These are phyloP conservation scores for Excoecaria agallocha DNA, from an alignment of 345 rosid species.

Conservation along the genomic window DNA sequence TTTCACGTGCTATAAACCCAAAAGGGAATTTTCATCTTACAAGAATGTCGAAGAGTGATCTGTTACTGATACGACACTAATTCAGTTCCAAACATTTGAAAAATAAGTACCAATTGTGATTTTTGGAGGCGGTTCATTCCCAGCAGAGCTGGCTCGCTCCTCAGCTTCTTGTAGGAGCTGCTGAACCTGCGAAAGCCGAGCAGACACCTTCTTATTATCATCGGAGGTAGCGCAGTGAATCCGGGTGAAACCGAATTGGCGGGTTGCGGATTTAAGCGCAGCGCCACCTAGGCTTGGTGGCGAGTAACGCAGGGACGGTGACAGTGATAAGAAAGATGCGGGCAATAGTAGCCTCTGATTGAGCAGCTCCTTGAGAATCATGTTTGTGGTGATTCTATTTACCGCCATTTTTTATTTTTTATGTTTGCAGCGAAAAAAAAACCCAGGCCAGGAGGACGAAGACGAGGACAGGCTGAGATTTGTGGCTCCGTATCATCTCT, in stretches of 20 bases:
- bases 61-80: too few species aligned
- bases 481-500: background rate
- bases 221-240: conserved; percentile 58
- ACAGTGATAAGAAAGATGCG: conserved; percentile 15
- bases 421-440: background rate
- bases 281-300: conserved; percentile 16
- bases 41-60: too few species aligned
- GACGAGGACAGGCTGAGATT: background rate
- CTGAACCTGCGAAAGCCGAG: conserved; percentile 71
- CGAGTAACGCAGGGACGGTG: conserved; percentile 18
- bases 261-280: conserved; percentile 7
- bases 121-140: conserved; percentile 59
- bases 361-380: conserved; percentile 43
- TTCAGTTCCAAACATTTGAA: too few species aligned
- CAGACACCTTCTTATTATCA: conserved; percentile 54
- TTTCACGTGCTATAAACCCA: too few species aligned
- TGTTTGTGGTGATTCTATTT: conserved; percentile 41
- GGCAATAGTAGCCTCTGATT: conserved; percentile 29
- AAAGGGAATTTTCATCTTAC: too few species aligned
- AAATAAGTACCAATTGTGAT: conserved; percentile 57
- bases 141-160: conserved; percentile 68
- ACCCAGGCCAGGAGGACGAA: background rate
- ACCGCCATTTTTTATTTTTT: conserved; percentile 46
- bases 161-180: conserved; percentile 76
- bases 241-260: conserved; percentile 37